These are phyloP conservation scores for Starmerella apis DNA, from an alignment of 805 yeast genomes.

Conservation along the genomic window DNA sequence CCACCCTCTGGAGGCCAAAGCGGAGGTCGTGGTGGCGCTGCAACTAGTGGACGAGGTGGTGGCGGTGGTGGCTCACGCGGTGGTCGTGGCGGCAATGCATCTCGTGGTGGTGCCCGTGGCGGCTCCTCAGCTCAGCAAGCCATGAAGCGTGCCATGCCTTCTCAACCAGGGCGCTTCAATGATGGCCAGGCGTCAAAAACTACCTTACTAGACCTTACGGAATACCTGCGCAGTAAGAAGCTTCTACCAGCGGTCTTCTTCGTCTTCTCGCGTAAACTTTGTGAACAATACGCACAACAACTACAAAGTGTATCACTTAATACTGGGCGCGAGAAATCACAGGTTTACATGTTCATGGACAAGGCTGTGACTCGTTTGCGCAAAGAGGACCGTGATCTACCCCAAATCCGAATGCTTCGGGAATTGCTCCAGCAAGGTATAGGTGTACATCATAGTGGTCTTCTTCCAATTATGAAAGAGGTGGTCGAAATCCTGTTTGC, in stretches of 20 bases:
- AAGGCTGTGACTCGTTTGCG: slow-evolving; percentile 77
- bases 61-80: slow-evolving; percentile 34
- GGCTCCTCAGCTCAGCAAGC: slow-evolving; percentile 27
- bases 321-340: slow-evolving; percentile 74
- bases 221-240: slow-evolving; percentile 52
- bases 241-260: slow-evolving; percentile 87
- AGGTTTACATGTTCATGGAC: slow-evolving; percentile 86
- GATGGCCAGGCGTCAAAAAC: slow-evolving; percentile 66
- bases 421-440: slow-evolving; percentile 82
- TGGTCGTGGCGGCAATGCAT: slow-evolving; percentile 29
- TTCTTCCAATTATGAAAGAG: slow-evolving; percentile 86
- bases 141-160: slow-evolving; percentile 27
- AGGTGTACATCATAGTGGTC: slow-evolving; percentile 92
- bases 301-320: slow-evolving; percentile 67
- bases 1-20: slow-evolving; percentile 19
- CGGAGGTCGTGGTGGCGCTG: slow-evolving; percentile 33
- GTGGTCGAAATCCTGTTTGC: slow-evolving; percentile 87
- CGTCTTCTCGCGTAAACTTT: slow-evolving; percentile 85
- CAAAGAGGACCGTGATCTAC: slow-evolving; percentile 84
- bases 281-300: slow-evolving; percentile 86
- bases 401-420: slow-evolving; percentile 75
- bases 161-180: slow-evolving; percentile 34
- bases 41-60: slow-evolving; percentile 7
- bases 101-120: slow-evolving; percentile 32
- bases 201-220: slow-evolving; percentile 66